Evolutionary conservation across 345 rosid genomes (phyloP), one percentile per base, ranked within the genome.

Genomic region (Bretschneidera sinensis): DNA sequence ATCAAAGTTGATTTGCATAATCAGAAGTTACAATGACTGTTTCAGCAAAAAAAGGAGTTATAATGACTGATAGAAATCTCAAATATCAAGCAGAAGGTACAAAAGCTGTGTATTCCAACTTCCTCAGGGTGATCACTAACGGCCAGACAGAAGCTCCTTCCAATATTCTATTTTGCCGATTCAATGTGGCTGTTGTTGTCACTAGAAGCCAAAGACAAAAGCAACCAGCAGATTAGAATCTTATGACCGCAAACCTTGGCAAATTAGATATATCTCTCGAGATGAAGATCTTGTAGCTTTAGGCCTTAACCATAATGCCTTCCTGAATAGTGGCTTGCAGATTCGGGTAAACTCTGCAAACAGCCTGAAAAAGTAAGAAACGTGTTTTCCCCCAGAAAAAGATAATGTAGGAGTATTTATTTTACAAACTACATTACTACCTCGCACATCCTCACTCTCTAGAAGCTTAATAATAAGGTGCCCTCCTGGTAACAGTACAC

Each of bases 261-360:
- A 90, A 43, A 90, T 87, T 74, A 86, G 80, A 74, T 87, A n/a
- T n/a, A 90, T 94, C 75, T 94, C 95, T 79, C 96, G 82, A 18
- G 99, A 94, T 33, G 99, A 88, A 21, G 96, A 75, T 79, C 96
- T 79, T 43, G 96, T 88, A 54, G 99, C 97, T 77, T 88, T 94
- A 15, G 99, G 97, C 70, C 99, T 81, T 74, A 90, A 71, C 97
- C 89, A 85, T 24, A 95, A 84, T 9, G 92, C 82, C 81, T 90
- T 94, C 61, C 71, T 74, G 67, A 94, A 88, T 23, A 87, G 78
- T 14, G 96, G 86, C 63, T 79, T 86, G 85, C 99, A 94, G 17
- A 88, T 80, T 60, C 57, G 64, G 68, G 68, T 79, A 70, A n/a
- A 74, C 64, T 83, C 97, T 90, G 87, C 67, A 74, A 56, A 52